Percentiles rank a stretch among this genome's conserved stretches.
phyloP scores from a whole-genome alignment of 257 asterid genomes.

The Pogostemon cablin region DNA sequence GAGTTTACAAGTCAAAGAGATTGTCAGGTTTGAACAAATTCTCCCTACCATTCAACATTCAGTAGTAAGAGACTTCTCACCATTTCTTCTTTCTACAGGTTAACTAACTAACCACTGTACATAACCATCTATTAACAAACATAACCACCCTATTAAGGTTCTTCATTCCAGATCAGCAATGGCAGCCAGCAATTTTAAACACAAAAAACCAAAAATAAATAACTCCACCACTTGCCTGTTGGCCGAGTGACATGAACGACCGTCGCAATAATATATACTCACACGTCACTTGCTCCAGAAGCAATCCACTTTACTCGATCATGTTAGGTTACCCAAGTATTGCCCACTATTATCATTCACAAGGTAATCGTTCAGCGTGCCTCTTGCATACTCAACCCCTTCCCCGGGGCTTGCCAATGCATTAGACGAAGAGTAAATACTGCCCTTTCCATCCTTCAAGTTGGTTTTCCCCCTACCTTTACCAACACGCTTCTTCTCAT shows the following conservation, averaged over 20 bases:
- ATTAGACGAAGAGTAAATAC: conserved; percentile 35
- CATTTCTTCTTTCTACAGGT: conserved; percentile 36
- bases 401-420: conserved; percentile 39
- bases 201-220: conserved; percentile 8
- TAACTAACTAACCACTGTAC: conserved; percentile 35
- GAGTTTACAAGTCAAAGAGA: conserved; percentile 30
- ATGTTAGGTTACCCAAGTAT: conserved; percentile 41
- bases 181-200: conserved; percentile 6
- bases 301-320: conserved; percentile 25
- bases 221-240: conserved; percentile 46
- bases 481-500: conserved; percentile 48
- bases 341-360: conserved; percentile 58
- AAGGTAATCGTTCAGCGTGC: conserved; percentile 53
- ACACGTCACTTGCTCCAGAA: conserved; percentile 40
- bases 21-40: conserved; percentile 42
- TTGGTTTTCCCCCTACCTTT: conserved; percentile 55
- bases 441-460: conserved; percentile 41
- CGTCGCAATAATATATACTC: conserved; percentile 35
- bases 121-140: conserved; percentile 49
- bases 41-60: conserved; percentile 37
- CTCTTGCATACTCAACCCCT: conserved; percentile 48
- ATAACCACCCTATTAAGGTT: conserved; percentile 33
- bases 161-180: conserved; percentile 19
- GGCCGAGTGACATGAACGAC: conserved; percentile 42
- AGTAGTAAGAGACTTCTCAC: conserved; percentile 24